A percentile compares a stretch with the other conserved stretches of the same genome.
Evolutionary conservation across 2,329 filamentous ascomycete genomes (phyloP).

Genomic region (Alternaria longipes): DNA sequence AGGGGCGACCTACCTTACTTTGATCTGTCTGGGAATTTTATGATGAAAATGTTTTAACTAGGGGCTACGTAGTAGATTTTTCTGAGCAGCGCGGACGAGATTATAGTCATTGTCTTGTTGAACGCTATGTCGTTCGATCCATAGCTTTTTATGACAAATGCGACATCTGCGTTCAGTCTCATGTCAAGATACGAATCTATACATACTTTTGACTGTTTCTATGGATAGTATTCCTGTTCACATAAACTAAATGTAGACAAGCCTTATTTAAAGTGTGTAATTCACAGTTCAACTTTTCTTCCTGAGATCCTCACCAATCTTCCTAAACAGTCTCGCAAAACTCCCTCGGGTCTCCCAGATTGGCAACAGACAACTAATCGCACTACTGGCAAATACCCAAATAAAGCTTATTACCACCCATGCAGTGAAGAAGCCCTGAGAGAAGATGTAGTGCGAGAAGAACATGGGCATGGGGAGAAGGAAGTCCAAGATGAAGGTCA

Average conservation of each 20-base stretch:
- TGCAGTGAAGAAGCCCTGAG: conserved; percentile 52
- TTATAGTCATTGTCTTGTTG: background rate
- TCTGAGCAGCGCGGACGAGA: background rate
- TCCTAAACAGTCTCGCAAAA: conserved; percentile 29
- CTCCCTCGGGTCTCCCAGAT: conserved; percentile 54
- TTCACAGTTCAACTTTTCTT: background rate
- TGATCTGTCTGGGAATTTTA: background rate
- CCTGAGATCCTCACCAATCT: conserved; percentile 23
- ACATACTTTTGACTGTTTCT: no score
- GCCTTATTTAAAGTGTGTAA: background rate
- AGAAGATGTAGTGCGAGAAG: conserved; percentile 54
- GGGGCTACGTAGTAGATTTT: background rate
- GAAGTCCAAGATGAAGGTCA: conserved; percentile 54
- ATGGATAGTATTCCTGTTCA: background rate
- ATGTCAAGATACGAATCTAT: background rate
- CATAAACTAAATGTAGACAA: background rate
- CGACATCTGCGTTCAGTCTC: background rate
- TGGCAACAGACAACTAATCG: conserved; percentile 54
- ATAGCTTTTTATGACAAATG: background rate
- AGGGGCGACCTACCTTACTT: background rate
- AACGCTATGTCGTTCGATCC: background rate
- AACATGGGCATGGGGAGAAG: conserved; percentile 56
- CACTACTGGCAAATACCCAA: conserved; percentile 55
- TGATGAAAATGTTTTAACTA: background rate
- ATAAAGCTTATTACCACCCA: conserved; percentile 55